Base-by-base conservation (phyloP, 768 basidiomycete genomes). In the Cyclocybe cylindracea region DNA sequence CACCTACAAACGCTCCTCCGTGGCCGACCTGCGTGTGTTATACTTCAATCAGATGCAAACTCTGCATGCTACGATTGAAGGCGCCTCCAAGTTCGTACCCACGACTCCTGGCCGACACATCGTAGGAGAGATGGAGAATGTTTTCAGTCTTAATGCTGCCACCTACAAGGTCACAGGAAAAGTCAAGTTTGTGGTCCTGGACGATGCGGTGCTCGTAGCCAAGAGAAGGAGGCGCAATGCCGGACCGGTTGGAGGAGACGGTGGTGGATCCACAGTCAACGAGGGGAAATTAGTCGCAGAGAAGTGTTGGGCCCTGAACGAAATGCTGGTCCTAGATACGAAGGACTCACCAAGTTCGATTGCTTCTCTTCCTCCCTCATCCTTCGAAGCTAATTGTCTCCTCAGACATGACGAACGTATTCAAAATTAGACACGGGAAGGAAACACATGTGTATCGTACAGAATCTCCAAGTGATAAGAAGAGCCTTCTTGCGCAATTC, bases 11-110 rank as follows among this genome's bases (percentile, higher is more conserved):
- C 91, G 96, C 33, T 97, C 94, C 29, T 98, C 96, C 10, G 80
- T 98, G n/a, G 91, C 93, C 31, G 95, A 99, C 70, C 84, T 98
- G 32, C 89, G 92, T 44, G 85, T 94, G 50, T 81, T 98, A 52
- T 98, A 98, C 65, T 92, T 90, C 56, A 90, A 90, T 48, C 97
- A 98, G 73, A 90, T 98, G 79, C 92, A 94, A 62, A 82, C 84
- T 0, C 76, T 98, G 0, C 95, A 97, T 68, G 73, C 89, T 1
- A 86, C 89, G 48, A 90, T 98, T 56, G 94, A 98, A 60, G 97
- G 97, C 31, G 91, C 94, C 0, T 87, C 94, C 58, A 98, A 98
- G 68, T 96, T 95, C 66, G 87, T 94, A 0, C 95, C 96, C 0
- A 85, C 91, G 10, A 88, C 87, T 0, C 89, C 94, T 9, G 95